Evolutionary conservation across 2,329 filamentous ascomycete species (phyloP).

Genomic region (Fusarium chuoi): DNA sequence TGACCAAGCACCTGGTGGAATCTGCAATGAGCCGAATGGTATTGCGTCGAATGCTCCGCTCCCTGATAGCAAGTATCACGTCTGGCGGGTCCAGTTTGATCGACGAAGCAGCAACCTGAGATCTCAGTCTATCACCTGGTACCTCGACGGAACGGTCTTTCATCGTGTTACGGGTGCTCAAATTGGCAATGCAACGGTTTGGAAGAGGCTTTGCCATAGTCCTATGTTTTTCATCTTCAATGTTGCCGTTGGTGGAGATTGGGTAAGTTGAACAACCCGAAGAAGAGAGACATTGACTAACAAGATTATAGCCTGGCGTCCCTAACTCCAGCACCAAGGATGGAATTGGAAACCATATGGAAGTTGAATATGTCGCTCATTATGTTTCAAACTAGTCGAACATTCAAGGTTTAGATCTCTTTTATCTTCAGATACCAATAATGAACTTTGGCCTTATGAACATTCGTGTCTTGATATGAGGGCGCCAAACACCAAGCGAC

Average conservation of each 20-base stretch:
- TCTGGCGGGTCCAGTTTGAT: conserved; percentile 62
- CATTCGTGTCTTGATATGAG: fast-evolving
- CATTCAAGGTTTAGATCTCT: not conserved
- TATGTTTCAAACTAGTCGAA: conserved; percentile 45
- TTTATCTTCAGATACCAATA: not conserved
- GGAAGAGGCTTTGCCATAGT: conserved; percentile 61
- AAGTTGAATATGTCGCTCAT: conserved; percentile 62
- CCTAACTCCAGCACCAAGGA: conserved; percentile 59
- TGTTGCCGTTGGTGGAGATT: conserved; percentile 64
- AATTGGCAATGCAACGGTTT: conserved; percentile 58
- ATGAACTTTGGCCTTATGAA: not conserved
- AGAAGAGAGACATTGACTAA: not conserved
- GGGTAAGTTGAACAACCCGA: conserved; percentile 52
- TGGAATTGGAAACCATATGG: conserved; percentile 61
- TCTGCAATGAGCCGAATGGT: conserved; percentile 63
- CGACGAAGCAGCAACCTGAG: conserved; percentile 57
- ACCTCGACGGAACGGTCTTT: conserved; percentile 57
- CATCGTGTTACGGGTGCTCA: conserved; percentile 56
- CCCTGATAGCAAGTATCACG: conserved; percentile 57
- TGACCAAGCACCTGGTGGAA: conserved; percentile 55
- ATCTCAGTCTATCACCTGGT: conserved; percentile 63
- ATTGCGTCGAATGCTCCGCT: conserved; percentile 50
- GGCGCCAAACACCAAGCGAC: fast-evolving
- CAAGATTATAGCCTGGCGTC: conserved; percentile 54
- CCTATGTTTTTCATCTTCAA: conserved; percentile 65